phyloP scores from a whole-genome alignment of 768 basidiomycete genomes.

The Melanogaster broomeanus region DNA sequence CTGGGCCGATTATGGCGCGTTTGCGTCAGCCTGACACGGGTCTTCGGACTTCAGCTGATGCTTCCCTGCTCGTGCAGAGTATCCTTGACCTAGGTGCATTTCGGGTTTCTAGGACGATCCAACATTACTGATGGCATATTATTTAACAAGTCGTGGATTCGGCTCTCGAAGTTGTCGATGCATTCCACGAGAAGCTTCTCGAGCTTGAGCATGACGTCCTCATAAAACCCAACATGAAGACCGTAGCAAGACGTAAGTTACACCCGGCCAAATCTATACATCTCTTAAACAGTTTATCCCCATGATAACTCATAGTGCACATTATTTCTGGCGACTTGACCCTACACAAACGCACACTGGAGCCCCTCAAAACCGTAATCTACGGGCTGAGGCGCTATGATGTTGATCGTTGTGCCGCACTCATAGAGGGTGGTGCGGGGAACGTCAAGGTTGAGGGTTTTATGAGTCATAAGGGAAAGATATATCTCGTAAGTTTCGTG shows the following conservation, averaged over 20 bases:
- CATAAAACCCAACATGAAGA: conserved; percentile 58
- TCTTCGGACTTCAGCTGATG: conserved; percentile 62
- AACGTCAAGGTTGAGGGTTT: conserved; percentile 50
- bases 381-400: conserved; percentile 73
- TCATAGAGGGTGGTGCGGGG: conserved; percentile 40
- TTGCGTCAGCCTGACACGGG: conserved; percentile 59
- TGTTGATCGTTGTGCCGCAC: conserved; percentile 62
- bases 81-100: conserved; percentile 57
- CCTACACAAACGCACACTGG: conserved; percentile 71
- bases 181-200: conserved; percentile 63
- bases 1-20: conserved; percentile 58
- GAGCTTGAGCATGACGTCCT: conserved; percentile 62
- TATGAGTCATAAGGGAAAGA: conserved; percentile 69
- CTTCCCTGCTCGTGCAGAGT: conserved; percentile 68
- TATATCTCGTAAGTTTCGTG: conserved; percentile 53
- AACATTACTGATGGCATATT: not conserved
- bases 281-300: not conserved
- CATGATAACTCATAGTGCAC: conserved; percentile 50
- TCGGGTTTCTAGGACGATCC: not conserved
- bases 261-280: conserved; percentile 4
- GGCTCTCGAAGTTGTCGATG: conserved; percentile 66
- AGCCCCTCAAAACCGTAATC: conserved; percentile 68
- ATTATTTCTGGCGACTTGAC: conserved; percentile 76
- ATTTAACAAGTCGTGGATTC: conserved; percentile 61
- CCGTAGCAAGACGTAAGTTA: conserved; percentile 55